A percentile compares a stretch with the other conserved stretches of the same genome.
These are phyloP conservation scores for Phytophthora boehmeriae DNA, from an alignment of 352 stramenopile genomes.

Conservation along the genomic window DNA sequence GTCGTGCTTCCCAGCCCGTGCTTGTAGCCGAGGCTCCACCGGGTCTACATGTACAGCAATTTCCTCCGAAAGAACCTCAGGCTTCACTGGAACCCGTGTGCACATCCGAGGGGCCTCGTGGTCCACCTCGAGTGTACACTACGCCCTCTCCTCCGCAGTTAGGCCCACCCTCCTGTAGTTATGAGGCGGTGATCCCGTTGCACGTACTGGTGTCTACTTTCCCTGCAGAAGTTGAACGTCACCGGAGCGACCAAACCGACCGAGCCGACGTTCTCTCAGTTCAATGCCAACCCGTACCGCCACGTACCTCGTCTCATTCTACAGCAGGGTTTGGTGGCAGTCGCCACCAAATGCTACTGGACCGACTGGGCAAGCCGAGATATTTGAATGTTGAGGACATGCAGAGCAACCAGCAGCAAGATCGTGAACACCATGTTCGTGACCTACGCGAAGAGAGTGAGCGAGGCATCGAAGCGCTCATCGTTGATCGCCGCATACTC, in stretches of 20 bases:
- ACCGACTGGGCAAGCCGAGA: conserved; percentile 48
- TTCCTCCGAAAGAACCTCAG: conserved; percentile 27
- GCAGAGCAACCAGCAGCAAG: conserved; percentile 43
- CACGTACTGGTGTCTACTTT: conserved; percentile 28
- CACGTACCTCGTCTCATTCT: conserved; percentile 4
- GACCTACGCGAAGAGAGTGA: conserved; percentile 70
- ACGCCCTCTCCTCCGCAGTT: conserved; percentile 3
- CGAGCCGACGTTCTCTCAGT: not conserved
- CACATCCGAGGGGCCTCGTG: conserved; percentile 20
- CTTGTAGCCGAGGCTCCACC: conserved; percentile 3
- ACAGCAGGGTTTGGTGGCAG: conserved; percentile 35
- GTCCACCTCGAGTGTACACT: conserved; percentile 29
- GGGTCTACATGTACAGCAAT: conserved; percentile 29
- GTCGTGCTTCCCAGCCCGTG: conserved; percentile 7
- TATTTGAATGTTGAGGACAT: conserved; percentile 47
- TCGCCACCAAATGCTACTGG: conserved; percentile 59
- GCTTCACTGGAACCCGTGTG: conserved; percentile 14
- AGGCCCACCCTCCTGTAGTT: not conserved
- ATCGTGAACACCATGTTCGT: conserved; percentile 52
- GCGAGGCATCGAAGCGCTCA: conserved; percentile 62
- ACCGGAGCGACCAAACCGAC: conserved; percentile 15
- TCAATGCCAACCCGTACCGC: conserved; percentile 2
- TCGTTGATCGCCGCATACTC: conserved; percentile 71
- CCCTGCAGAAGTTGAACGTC: conserved; percentile 18
- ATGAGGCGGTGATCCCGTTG: conserved; percentile 13